Percentiles rank a stretch among this genome's conserved stretches.
These are phyloP conservation scores for Boletus reticulatus DNA, from an alignment of 768 basidiomycete species.

Conservation along the genomic window DNA sequence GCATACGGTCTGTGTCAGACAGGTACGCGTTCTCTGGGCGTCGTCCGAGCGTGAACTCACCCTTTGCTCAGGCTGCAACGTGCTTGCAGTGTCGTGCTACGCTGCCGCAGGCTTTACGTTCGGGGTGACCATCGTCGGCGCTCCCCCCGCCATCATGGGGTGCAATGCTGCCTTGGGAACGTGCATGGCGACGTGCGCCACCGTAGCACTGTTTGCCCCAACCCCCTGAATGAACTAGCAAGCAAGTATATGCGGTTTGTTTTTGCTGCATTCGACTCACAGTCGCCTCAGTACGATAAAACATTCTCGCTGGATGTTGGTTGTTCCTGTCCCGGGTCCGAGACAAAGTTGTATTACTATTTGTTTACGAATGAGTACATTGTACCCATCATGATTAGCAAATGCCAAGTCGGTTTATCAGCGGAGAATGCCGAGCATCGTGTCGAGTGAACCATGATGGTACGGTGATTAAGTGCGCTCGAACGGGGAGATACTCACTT, in stretches of 20 bases:
- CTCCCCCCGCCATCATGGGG: constrained; percentile 19
- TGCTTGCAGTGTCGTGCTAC: constrained; percentile 21
- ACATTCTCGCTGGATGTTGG: neutral
- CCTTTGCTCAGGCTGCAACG: constrained; percentile 23
- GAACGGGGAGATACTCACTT: too few species aligned
- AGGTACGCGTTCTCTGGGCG: neutral
- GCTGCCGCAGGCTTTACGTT: constrained; percentile 23
- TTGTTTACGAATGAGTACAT: neutral
- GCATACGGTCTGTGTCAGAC: constrained; percentile 26
- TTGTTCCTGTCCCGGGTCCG: neutral
- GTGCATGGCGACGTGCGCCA: constrained; percentile 27
- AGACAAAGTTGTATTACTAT: neutral
- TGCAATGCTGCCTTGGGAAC: constrained; percentile 24
- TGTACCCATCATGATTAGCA: neutral
- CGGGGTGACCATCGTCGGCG: constrained; percentile 17
- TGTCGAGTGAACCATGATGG: neutral
- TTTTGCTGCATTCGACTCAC: neutral
- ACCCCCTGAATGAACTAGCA: constrained; percentile 15
- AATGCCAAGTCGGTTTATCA: too few species aligned
- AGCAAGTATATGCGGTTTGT: neutral
- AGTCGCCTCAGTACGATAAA: neutral
- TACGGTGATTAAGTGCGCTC: too few species aligned
- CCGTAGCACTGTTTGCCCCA: constrained; percentile 19
- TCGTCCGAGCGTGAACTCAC: neutral
- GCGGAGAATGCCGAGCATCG: neutral